Base-by-base conservation (phyloP, 2,329 filamentous ascomycete species). In the Diaporthe sp. region DNA sequence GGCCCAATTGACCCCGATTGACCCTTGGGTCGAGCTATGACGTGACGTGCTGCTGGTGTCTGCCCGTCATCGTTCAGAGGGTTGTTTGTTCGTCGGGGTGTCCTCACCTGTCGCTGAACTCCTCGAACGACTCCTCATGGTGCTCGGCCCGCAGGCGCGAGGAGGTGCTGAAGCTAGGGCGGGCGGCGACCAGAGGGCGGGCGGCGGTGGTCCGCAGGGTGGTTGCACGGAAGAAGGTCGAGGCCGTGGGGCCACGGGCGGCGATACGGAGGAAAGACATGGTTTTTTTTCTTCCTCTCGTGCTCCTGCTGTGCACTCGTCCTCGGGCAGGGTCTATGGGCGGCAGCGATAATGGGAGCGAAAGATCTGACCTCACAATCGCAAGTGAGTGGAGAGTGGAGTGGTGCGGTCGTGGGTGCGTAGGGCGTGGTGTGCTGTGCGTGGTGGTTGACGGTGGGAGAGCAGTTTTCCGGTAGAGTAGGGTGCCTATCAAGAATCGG, bases 41-140 rank as follows among this genome's bases (percentile, higher is more conserved):
- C 72, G 70, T 76, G 71, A 76, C 70, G 53, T 67, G 31, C 42
- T 53, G 65, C 10, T 22, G 65, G 9, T 37, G 49, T 51, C 44
- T 57, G 53, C 49, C 44, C 55, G 39, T 44, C 58, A 44, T 19
- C n/a, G 34, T 37, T 8, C 51, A 10, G 34, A 51, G 31, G 53
- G 44, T 19, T 70, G 34, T 46, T 71, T 72, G 49, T 42, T 73
- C 79, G 80, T 34, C 57, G 46, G 46, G 70, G 19, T 9, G 67
- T 82, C 82, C 90, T 87, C 94, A 99, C 97, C 97, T 96, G 82
- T 95, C 94, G 87, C 94, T 95, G 88, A 99, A 99, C 90, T 98
- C 96, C 90, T 99, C 97, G 82, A 98, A 99, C 83, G 94, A 98
- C 92, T 99, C 97, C 87, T 99, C 97, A 84, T 93, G 91, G 87